Percentiles rank a stretch among this genome's conserved stretches.
Evolutionary conservation across 768 basidiomycete genomes (phyloP).

Genomic region (Panaeolus papilionaceus): DNA sequence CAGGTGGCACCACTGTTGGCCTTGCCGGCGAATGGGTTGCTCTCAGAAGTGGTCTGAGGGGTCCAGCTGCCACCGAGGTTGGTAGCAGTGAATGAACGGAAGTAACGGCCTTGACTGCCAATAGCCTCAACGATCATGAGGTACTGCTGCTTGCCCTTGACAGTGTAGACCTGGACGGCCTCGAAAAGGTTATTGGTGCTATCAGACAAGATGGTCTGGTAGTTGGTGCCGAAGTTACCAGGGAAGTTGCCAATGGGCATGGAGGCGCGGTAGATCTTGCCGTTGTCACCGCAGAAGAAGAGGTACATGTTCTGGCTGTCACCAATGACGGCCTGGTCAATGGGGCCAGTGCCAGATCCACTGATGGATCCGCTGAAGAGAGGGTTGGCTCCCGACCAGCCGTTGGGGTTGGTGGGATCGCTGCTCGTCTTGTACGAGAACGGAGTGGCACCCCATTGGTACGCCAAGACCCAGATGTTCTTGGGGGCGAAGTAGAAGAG

Average conservation of each 20-base stretch:
- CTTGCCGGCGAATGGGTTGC: constrained; percentile 26
- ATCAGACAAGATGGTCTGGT: too few species aligned
- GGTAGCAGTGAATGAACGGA: constrained; percentile 22
- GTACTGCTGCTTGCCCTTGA: constrained; percentile 15
- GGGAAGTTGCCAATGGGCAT: too few species aligned
- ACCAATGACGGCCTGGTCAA: constrained; percentile 32
- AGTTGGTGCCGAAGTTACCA: too few species aligned
- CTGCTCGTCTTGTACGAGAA: constrained; percentile 25
- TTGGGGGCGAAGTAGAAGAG: constrained; percentile 29
- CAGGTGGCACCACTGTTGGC: constrained; percentile 21
- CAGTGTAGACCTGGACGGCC: constrained; percentile 22
- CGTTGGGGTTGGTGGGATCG: constrained; percentile 26
- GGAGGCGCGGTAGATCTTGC: too few species aligned
- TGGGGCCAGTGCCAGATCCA: constrained; percentile 15
- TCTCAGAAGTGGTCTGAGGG: constrained; percentile 20
- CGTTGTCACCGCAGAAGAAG: constrained; percentile 28
- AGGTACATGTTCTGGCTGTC: constrained; percentile 27
- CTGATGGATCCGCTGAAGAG: constrained; percentile 23
- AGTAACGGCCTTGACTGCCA: constrained; percentile 18
- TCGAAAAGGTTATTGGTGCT: too few species aligned
- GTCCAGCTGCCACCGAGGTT: constrained; percentile 24
- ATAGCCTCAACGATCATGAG: constrained; percentile 29
- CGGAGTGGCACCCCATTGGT: constrained; percentile 12
- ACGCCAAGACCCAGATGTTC: constrained; percentile 28
- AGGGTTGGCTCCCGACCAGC: constrained; percentile 24